A percentile compares a stretch with the other conserved stretches of the same genome.
Evolutionary conservation across 2,329 filamentous ascomycete species (phyloP).

Genomic region (Elsinoe perseae): DNA sequence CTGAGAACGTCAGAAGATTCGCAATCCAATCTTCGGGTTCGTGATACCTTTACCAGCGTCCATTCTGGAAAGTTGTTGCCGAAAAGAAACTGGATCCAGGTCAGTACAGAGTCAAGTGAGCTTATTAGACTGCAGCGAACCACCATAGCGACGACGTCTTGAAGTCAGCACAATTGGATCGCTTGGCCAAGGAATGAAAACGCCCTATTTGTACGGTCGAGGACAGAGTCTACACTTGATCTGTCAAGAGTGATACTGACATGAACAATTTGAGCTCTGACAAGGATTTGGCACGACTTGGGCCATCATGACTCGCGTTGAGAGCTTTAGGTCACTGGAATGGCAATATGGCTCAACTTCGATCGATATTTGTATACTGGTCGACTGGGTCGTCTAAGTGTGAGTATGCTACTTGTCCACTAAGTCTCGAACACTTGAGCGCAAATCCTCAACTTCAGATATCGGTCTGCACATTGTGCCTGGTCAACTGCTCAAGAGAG

Average conservation of each 20-base stretch:
- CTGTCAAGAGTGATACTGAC: too few species aligned
- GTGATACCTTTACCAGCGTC: conserved; percentile 53
- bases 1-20: conserved; percentile 41
- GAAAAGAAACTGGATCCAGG: conserved; percentile 54
- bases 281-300: background rate
- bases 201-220: too few species aligned
- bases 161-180: too few species aligned
- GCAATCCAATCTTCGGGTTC: conserved; percentile 20
- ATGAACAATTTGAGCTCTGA: background rate
- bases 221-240: too few species aligned
- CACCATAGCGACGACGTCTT: conserved; percentile 15
- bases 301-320: background rate
- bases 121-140: conserved; percentile 6
- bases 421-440: too few species aligned
- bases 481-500: background rate
- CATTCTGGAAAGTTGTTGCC: conserved; percentile 78
- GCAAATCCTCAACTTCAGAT: too few species aligned
- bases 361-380: too few species aligned
- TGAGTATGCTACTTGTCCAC: too few species aligned
- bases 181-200: too few species aligned
- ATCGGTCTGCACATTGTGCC: too few species aligned
- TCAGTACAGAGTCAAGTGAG: background rate
- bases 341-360: background rate
- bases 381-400: too few species aligned
- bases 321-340: background rate